Evolutionary conservation across 345 rosid genomes (phyloP).

Genomic region (Excoecaria cochinchinensis): DNA sequence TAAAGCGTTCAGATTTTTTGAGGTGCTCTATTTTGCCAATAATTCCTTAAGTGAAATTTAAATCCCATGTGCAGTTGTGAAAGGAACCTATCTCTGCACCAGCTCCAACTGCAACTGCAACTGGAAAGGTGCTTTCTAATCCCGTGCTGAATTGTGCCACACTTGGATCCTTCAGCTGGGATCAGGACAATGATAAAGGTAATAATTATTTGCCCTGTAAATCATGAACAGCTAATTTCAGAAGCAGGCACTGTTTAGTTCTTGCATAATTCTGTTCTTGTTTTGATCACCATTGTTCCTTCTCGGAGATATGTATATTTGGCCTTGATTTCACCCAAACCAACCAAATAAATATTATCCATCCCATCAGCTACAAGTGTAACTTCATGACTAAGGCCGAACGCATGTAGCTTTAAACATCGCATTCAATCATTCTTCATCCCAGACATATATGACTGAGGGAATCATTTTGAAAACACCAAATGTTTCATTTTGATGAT

Average conservation of each 20-base stretch:
- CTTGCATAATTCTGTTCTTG: background rate
- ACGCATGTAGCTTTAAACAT: background rate
- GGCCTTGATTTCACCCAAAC: too few relatives aligned
- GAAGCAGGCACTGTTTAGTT: background rate
- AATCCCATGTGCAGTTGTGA: conserved; percentile 27
- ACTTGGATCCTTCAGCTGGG: conserved; percentile 88
- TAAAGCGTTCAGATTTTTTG: background rate
- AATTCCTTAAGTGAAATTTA: background rate
- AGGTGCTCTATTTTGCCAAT: background rate
- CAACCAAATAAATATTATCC: too few relatives aligned
- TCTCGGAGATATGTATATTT: conserved; percentile 51
- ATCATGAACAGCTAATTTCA: too few relatives aligned
- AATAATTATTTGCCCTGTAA: background rate
- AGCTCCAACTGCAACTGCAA: conserved; percentile 41
- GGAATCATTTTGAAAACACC: conserved; percentile 48
- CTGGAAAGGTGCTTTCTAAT: conserved; percentile 40
- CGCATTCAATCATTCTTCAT: background rate
- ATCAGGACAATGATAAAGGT: conserved; percentile 98
- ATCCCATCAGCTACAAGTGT: too few relatives aligned
- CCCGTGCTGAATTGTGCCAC: conserved; percentile 46
- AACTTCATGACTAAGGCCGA: too few relatives aligned
- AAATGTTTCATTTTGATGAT: conserved; percentile 37
- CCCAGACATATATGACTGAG: conserved; percentile 29
- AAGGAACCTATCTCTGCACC: conserved; percentile 34
- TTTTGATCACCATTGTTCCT: background rate